Percentiles rank a stretch among this genome's conserved stretches.
Conservation (phyloP, 495 filamentous ascomycete species). For the Podospora pseudoanserina region DNA sequence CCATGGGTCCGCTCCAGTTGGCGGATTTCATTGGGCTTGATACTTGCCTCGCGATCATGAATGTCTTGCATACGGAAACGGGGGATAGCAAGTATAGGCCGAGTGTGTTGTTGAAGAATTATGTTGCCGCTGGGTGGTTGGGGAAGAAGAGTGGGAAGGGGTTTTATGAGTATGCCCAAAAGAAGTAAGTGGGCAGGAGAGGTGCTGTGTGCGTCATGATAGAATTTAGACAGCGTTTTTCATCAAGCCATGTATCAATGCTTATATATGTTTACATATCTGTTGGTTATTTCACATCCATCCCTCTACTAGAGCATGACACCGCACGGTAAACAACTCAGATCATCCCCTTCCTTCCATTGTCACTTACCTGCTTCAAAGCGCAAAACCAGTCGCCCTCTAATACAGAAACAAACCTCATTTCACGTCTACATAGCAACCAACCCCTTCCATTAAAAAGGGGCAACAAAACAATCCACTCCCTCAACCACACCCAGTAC, state of each 20-base stretch:
- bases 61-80: slow-evolving; percentile 85
- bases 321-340: neutral
- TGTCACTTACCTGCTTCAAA: neutral
- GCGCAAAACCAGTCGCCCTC: neutral
- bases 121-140: slow-evolving; percentile 98
- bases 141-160: slow-evolving; percentile 97
- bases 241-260: neutral
- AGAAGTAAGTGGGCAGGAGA: neutral
- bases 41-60: slow-evolving; percentile 96
- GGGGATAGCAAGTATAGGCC: slow-evolving; percentile 95
- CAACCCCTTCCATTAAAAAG: neutral
- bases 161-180: slow-evolving; percentile 73
- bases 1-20: slow-evolving; percentile 91
- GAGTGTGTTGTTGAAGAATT: slow-evolving; percentile 77
- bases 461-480: neutral
- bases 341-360: neutral
- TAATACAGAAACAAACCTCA: neutral
- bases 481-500: neutral
- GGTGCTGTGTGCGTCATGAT: neutral
- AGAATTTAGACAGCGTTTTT: neutral
- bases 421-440: neutral
- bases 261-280: neutral
- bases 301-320: neutral
- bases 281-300: neutral
- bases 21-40: slow-evolving; percentile 98